Conservation (phyloP, 441 rosid genomes). For the Hypseocharis bilobata region DNA sequence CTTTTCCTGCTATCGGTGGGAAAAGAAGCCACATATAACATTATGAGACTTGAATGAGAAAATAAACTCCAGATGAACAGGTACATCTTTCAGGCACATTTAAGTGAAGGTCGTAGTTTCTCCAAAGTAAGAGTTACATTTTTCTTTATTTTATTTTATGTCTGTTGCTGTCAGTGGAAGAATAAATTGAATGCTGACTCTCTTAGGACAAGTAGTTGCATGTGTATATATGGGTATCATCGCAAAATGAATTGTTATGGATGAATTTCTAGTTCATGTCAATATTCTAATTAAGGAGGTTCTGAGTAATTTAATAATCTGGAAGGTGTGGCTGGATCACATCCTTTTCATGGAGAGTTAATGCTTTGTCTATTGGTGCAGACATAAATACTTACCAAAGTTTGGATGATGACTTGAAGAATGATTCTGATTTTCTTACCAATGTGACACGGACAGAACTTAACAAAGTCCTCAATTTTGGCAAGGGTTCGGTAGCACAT, state of each 20-base stretch:
- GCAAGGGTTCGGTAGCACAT: conserved; percentile 50
- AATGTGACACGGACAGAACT: conserved; percentile 57
- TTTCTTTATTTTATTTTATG: too few species aligned
- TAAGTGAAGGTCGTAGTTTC: too few species aligned
- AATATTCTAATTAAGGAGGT: background rate
- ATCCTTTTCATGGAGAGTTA: background rate
- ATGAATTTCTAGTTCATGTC: background rate
- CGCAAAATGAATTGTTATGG: background rate
- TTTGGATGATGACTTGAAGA: conserved; percentile 36
- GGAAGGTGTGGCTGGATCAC: background rate
- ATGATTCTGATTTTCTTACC: conserved; percentile 58
- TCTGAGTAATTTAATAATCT: background rate
- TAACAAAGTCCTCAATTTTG: conserved; percentile 53
- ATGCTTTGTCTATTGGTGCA: conserved; percentile 29
- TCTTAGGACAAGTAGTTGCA: too few species aligned
- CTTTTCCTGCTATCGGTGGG: background rate
- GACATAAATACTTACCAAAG: conserved; percentile 26
- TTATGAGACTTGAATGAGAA: too few species aligned
- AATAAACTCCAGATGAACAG: too few species aligned
- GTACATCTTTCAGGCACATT: too few species aligned
- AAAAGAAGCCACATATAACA: background rate
- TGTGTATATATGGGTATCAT: too few species aligned
- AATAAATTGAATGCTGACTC: too few species aligned
- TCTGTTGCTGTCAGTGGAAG: too few species aligned
- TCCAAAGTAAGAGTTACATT: too few species aligned